Conservation (phyloP, 148 eudicot genomes). For the Drosera capensis region DNA sequence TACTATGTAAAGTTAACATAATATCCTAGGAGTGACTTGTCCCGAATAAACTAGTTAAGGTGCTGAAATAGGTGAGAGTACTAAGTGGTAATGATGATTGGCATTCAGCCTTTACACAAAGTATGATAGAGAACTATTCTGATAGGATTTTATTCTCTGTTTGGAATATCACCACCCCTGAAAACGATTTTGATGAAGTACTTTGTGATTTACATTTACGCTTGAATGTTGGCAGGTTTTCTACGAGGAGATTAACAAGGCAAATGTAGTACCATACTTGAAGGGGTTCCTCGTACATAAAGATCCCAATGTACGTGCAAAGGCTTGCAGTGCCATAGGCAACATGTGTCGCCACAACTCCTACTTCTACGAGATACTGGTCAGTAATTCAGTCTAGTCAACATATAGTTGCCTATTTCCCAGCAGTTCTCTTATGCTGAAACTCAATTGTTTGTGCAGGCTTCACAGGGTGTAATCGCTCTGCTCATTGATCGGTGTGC, state of each 20-base stretch:
- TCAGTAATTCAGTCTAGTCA: slow-evolving; percentile 12
- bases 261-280: slow-evolving; percentile 51
- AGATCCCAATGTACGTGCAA: slow-evolving; percentile 75
- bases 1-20: too few species aligned
- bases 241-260: slow-evolving; percentile 59
- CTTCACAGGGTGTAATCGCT: slow-evolving; percentile 42
- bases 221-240: slow-evolving; percentile 42
- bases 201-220: too few species aligned
- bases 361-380: slow-evolving; percentile 72
- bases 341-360: slow-evolving; percentile 94
- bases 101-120: too few species aligned
- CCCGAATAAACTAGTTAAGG: too few species aligned
- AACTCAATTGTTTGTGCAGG: slow-evolving; percentile 40
- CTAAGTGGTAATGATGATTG: too few species aligned
- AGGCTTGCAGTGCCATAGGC: slow-evolving; percentile 86
- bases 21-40: too few species aligned
- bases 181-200: too few species aligned
- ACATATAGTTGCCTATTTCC: background rate
- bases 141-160: background rate
- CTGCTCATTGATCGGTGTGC: slow-evolving; percentile 73
- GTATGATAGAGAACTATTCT: background rate
- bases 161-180: background rate
- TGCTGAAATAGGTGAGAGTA: too few species aligned
- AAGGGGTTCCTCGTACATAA: slow-evolving; percentile 62
- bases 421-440: background rate